These are phyloP conservation scores for Zymoseptoria passerinii DNA, from an alignment of 2,329 filamentous ascomycete species.

Conservation along the genomic window DNA sequence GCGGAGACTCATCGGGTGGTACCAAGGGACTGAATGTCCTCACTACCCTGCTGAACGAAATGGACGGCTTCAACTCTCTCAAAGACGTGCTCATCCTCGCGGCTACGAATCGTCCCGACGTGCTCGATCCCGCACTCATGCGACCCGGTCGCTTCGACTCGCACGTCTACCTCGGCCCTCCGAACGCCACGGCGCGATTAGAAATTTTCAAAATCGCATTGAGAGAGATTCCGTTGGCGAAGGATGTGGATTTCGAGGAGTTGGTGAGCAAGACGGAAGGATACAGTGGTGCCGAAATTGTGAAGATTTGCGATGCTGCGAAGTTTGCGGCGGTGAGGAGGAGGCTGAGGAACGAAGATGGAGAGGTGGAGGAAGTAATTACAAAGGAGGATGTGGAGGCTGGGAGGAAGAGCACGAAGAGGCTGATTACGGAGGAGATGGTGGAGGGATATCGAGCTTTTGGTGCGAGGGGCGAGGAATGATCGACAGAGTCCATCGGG, in stretches of 20 bases:
- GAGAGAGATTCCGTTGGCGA: constrained; percentile 49
- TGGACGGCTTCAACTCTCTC: constrained; percentile 86
- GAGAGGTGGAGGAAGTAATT: constrained; percentile 29
- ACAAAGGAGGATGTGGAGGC: constrained; percentile 37
- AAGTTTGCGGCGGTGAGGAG: constrained; percentile 17
- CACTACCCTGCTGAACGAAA: constrained; percentile 83
- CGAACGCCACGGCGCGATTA: constrained; percentile 61
- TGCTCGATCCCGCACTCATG: constrained; percentile 76
- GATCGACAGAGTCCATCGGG: not conserved
- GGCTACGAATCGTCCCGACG: constrained; percentile 83
- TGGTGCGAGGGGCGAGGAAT: constrained; percentile 4
- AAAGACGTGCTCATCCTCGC: constrained; percentile 79
- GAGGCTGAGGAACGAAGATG: constrained; percentile 23
- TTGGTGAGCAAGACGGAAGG: constrained; percentile 62
- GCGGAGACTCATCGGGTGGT: constrained; percentile 38
- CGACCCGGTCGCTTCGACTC: constrained; percentile 79
- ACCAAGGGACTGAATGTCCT: constrained; percentile 66
- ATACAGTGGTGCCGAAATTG: constrained; percentile 79
- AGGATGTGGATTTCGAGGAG: constrained; percentile 56
- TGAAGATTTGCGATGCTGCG: constrained; percentile 43
- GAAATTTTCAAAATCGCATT: constrained; percentile 68
- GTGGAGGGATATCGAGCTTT: constrained; percentile 50
- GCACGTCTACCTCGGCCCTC: constrained; percentile 77
- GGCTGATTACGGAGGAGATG: constrained; percentile 53
- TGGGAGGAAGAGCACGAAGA: constrained; percentile 38